Base-by-base conservation (phyloP, 441 rosid genomes). In the Populus hybrid region DNA sequence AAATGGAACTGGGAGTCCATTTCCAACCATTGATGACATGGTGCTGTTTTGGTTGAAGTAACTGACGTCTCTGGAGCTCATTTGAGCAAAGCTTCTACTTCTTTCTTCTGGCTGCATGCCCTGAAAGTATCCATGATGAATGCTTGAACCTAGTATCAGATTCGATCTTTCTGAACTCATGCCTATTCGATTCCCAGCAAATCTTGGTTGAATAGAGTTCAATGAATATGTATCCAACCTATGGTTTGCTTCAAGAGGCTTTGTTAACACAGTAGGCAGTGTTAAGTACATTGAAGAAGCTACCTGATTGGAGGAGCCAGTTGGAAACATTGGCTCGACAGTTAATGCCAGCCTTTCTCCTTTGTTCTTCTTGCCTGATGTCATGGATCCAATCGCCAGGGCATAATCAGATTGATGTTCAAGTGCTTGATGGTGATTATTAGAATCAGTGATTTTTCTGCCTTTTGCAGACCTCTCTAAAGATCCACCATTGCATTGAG, bases 241-340 rank as follows among this genome's bases (percentile, higher is more conserved):
- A 57, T 75, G 80, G 80, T 71, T 85, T 12, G 82, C 70, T 14
- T 61, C 61, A 10, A 63, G 69, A 28, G 79, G 65, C 20, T 79
- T 79, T 5, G 75, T 67, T 9, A 78, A 73, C 63, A 86, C 77
- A 10, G 82, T 50, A n/a, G 91, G 86, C 50, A 79, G 78, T 18
- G 85, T 82, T 66, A 77, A 71, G 77, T 83, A 81, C 88, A 85
- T 82, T 26, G 94, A 80, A 57, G 89, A 79, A 80, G 87, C 81
- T 50, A 42, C 78, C 76, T 75, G 88, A 50, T 28, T 20, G 8
- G 71, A 82, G 70, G 87, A 36, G 70, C 78, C 78, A 2, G 79
- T 75, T 65, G 81, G n/a, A 72, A 82, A 84, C 14, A 30, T 78
- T 65, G 81, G 85, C 42, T 77, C 81, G 10, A 61, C 32, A 42